A percentile compares a stretch with the other conserved stretches of the same genome.
Evolutionary conservation across 2,329 filamentous ascomycete genomes (phyloP).

Genomic region (Cadophora malorum): DNA sequence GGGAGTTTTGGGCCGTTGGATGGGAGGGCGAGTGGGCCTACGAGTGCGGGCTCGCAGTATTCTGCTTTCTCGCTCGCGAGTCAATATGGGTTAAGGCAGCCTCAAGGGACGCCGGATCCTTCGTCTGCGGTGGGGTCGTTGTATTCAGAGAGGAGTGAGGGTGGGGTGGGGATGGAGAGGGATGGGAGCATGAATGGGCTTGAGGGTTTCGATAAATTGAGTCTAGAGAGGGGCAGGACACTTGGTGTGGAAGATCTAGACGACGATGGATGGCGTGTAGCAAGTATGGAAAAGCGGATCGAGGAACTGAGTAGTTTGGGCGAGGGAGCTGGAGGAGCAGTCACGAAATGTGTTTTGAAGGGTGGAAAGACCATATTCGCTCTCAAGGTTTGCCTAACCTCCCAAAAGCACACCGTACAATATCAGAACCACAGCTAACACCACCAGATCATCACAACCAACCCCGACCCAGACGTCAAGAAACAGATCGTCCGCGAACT

Average conservation of each 20-base stretch:
- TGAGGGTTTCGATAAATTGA: conserved; percentile 79
- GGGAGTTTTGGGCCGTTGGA: conserved; percentile 83
- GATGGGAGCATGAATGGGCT: conserved; percentile 81
- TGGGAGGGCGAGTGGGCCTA: conserved; percentile 78
- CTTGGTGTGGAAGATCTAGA: conserved; percentile 94
- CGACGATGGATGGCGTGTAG: conserved; percentile 93
- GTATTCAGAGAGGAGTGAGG: conserved; percentile 81
- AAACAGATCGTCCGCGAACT: conserved; percentile 97
- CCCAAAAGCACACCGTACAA: background rate
- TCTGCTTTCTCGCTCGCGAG: conserved; percentile 82
- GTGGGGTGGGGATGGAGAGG: conserved; percentile 78
- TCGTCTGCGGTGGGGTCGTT: conserved; percentile 86
- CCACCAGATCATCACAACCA: conserved; percentile 90
- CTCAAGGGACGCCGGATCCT: conserved; percentile 78
- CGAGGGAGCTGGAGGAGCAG: conserved; percentile 93
- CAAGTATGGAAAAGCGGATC: conserved; percentile 87
- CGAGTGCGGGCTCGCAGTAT: conserved; percentile 86
- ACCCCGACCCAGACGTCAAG: conserved; percentile 96
- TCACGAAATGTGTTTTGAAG: conserved; percentile 88
- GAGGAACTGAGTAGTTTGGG: conserved; percentile 87
- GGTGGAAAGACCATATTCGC: conserved; percentile 95
- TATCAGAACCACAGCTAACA: conserved; percentile 13
- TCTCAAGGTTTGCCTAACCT: conserved; percentile 72
- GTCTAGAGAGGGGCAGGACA: conserved; percentile 79
- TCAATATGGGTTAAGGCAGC: conserved; percentile 71